Evolutionary conservation across 2,329 filamentous ascomycete genomes (phyloP), one percentile per base, ranked within the genome.

Genomic region (Xylariaceae sp.): DNA sequence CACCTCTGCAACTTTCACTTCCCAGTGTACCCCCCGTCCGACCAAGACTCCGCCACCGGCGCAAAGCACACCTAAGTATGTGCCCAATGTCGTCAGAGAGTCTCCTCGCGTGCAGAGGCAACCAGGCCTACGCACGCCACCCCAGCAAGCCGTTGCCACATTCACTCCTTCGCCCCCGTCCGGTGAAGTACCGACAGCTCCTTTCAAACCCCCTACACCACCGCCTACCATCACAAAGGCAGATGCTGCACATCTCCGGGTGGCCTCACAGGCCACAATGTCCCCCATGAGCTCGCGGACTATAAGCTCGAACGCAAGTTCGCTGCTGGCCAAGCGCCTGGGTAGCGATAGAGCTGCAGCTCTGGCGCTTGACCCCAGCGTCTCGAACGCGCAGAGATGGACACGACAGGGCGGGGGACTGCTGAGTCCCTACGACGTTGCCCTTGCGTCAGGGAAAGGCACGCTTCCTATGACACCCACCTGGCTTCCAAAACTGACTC

Each of bases 401-500:
- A 58, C 45, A 44, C 58, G 52, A 40, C 52, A 55, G n/a, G 54
- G 51, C 11, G 46, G 39, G 14, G 53, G 45, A 5, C 48, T 56
- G 6, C 47, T 64, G 14, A 62, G 58, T 38, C 60, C 60, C 11
- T 58, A 62, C 7, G 47, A 44, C 30, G 47, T 50, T 5, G 45
- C 48, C 6, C 44, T 61, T 27, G 44, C 47, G 36, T 61, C 62
- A 3, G 54, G 61, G 9, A 56, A 47, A 41, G 51, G 52, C 27
- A 58, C 52, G 7, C 59, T 75, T 39, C 75, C 76, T 1, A 66
- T 65, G 33, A 78, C 76, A 35, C 81, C 82, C 0, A 75, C 75
- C 1, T 85, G 83, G 82, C 72, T 82, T 57, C 84, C 84, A 3
- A 78, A 76, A 56, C 61, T 89, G 58, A 89, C 85, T 41, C 86